Conservation (phyloP, 2,329 filamentous ascomycete genomes). For the Pseudonectria buxi region DNA sequence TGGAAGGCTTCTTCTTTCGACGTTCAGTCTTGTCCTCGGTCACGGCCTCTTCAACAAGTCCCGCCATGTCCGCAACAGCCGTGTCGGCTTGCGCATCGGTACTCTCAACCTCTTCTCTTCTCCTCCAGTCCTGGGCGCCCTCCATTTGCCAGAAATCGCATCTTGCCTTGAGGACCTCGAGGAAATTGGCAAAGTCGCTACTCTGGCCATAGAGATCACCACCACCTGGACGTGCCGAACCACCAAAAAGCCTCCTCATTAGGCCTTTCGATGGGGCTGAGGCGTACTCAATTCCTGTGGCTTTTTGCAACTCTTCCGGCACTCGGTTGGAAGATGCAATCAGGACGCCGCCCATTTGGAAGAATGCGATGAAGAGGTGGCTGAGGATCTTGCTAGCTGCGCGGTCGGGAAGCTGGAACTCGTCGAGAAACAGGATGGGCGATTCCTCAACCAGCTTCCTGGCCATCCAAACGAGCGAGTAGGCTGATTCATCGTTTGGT, state of each 20-base stretch:
- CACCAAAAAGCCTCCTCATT: conserved; percentile 41
- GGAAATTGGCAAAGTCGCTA: conserved; percentile 69
- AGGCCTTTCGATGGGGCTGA: conserved; percentile 48
- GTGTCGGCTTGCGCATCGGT: conserved; percentile 1
- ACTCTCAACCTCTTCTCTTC: conserved; percentile 37
- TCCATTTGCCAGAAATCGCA: conserved; percentile 85
- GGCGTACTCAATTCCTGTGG: conserved; percentile 62
- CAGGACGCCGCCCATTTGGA: conserved; percentile 73
- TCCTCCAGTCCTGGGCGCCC: conserved; percentile 63
- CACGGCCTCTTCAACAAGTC: background rate
- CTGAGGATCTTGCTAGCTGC: conserved; percentile 73
- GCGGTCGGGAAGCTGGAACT: conserved; percentile 76
- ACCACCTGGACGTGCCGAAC: conserved; percentile 30
- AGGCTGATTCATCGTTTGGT: conserved; percentile 34
- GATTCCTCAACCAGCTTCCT: conserved; percentile 68
- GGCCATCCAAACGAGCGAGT: conserved; percentile 67
- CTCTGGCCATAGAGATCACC: conserved; percentile 48
- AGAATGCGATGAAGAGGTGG: conserved; percentile 72
- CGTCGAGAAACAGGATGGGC: conserved; percentile 73
- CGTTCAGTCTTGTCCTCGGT: conserved; percentile 10
- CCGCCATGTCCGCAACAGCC: background rate
- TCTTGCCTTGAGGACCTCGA: conserved; percentile 68
- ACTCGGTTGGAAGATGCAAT: conserved; percentile 77
- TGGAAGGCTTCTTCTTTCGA: conserved; percentile 19
- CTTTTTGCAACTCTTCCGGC: conserved; percentile 74